Evolutionary conservation across 345 rosid species (phyloP).

Genomic region (Citrus unshiu): DNA sequence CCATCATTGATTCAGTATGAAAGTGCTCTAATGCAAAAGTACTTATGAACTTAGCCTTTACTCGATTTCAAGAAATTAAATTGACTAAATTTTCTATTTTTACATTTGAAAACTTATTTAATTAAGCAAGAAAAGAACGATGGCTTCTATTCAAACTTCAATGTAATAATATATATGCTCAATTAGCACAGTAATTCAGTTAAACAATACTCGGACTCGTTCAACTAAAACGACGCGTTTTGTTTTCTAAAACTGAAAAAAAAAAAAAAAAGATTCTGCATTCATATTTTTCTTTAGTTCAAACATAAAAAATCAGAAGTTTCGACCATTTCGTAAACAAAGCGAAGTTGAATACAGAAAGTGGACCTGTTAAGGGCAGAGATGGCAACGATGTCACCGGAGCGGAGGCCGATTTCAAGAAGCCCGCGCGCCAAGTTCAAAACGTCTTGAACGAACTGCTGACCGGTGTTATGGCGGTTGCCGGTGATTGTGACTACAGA

Average conservation of each 20-base stretch:
- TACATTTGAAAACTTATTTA: neutral
- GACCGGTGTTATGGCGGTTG: conserved; percentile 45
- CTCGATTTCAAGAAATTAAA: neutral
- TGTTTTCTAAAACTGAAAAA: neutral
- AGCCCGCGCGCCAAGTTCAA: conserved; percentile 47
- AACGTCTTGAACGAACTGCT: conserved; percentile 48
- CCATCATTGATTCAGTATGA: neutral
- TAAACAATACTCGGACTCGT: neutral
- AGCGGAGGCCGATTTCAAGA: conserved; percentile 42
- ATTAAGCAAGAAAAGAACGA: neutral
- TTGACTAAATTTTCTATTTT: neutral
- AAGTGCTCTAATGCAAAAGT: neutral
- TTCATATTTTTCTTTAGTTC: neutral
- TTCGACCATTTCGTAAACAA: neutral
- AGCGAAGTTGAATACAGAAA: neutral
- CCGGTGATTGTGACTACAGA: conserved; percentile 43
- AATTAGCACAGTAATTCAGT: neutral
- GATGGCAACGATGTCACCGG: conserved; percentile 62
- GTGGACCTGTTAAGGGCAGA: conserved; percentile 71
- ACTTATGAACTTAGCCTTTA: neutral
- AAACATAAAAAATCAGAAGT: neutral
- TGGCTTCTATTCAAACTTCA: neutral
- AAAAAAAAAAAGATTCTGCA: neutral
- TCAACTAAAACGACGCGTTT: neutral
- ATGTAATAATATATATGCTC: neutral